Evolutionary conservation across 257 asterid species (phyloP).

Genomic region (Scutellaria galericulata): DNA sequence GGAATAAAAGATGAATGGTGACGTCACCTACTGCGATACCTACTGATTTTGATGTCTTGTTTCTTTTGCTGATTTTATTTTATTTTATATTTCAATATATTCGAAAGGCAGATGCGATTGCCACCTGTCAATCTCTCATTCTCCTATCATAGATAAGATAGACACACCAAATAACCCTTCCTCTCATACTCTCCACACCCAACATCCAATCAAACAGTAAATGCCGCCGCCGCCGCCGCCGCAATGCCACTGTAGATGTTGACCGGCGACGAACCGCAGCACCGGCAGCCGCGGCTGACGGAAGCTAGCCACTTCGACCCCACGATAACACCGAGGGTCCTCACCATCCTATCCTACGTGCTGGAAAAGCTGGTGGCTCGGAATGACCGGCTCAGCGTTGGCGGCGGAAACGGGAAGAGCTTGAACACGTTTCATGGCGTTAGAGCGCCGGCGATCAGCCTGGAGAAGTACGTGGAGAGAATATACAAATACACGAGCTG

Average conservation of each 20-base stretch:
- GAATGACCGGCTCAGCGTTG: constrained; percentile 54
- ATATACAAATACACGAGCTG: constrained; percentile 83
- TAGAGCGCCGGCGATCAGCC: constrained; percentile 67
- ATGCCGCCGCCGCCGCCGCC: constrained; percentile 27
- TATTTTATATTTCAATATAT: no score
- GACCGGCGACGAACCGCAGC: constrained; percentile 44
- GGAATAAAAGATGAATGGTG: background rate
- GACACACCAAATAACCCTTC: background rate
- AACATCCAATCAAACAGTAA: background rate
- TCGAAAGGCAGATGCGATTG: background rate
- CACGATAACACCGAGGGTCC: constrained; percentile 63
- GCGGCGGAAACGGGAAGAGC: constrained; percentile 38
- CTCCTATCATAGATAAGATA: background rate
- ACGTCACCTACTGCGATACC: no score
- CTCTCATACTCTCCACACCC: background rate
- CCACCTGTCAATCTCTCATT: constrained; percentile 36
- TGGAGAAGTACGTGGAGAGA: constrained; percentile 75
- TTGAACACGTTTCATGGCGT: constrained; percentile 72
- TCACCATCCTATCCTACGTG: constrained; percentile 64
- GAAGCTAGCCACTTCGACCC: constrained; percentile 50
- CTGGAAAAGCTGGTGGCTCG: constrained; percentile 77
- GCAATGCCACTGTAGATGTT: constrained; percentile 54
- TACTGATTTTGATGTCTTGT: no score
- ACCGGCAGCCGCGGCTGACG: constrained; percentile 44
- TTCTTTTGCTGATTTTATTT: no score